Evolutionary conservation across 345 rosid genomes (phyloP), one percentile per base, ranked within the genome.

Genomic region (Citrus cavaleriei): DNA sequence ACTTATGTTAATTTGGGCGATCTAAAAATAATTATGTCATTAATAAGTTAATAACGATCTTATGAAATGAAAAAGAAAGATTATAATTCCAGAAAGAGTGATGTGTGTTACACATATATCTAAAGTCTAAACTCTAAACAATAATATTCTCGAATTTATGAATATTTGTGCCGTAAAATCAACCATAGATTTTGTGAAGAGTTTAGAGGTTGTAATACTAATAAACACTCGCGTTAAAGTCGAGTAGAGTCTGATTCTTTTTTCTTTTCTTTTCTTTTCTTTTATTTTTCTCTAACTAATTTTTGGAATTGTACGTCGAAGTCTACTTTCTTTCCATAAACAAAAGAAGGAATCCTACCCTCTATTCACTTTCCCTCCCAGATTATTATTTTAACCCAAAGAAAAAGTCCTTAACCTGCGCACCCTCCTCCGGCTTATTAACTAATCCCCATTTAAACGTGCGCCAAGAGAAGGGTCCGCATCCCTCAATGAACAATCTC

Each of bases 361-460:
- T 28, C 32, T 12, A 2, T 51, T 30, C 42, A 64, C 78, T 46
- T 75, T 75, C 70, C 70, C 78, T 75, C 78, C 70, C 28, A 49
- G 60, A 42, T 74, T 75, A 28, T 74, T 75, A 21, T 42, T 75
- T 49, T 72, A 72, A 55, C 49, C 59, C 12, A 63, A 27, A 32
- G 51, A 65, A 65, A 65, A 54, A 66, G 79, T 76, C 78, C 24
- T 76, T 49, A 75, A 75, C 78, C 71, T 63, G 49, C 71, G 71
- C 78, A 75, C 71, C 49, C 71, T 2, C 10, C 5, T 1, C 58
- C 22, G 22, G 22, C 9, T 27, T 24, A 51, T 37, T 71, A 81
- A 81, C 83, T 75, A 81, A 61, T 78, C 77, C 79, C 78, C 80
- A 76, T 81, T 46, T 78, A 85, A 85, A 79, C 63, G 78, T 63